Evolutionary conservation across 2,329 filamentous ascomycete species (phyloP), one percentile per base, ranked within the genome.

Genomic region (Whalleya microplaca): DNA sequence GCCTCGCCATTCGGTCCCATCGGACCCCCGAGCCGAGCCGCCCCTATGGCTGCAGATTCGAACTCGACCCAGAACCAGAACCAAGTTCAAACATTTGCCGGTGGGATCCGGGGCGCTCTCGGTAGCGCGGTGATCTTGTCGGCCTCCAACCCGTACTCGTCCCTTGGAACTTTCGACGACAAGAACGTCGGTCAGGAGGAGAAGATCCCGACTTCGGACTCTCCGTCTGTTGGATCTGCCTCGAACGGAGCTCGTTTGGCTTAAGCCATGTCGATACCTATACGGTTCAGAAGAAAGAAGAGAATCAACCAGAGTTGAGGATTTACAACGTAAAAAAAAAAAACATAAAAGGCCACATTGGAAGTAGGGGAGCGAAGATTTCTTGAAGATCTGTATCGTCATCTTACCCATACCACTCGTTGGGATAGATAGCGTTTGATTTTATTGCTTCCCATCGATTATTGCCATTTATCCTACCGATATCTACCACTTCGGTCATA

Each of bases 1-100:
- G 62, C 64, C 10, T 71, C 69, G 3, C 69, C 67, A 6, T 72
- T 69, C 51, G 70, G 70, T 3, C 70, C 70, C 51, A 72, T 72
- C 41, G 70, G 64, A 2, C 70, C 69, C 14, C 69, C 69, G 16
- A 42, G 48, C 18, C 66, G 68, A 16, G 47, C 48, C 23, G 47
- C 48, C 23, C 45, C 51, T 2, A 32, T 41, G n/a, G 19, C 42
- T 7, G 45, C 49, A 4, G 45, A 51, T 23, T 43, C 21, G 9
- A n/a, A 18, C 18, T 27, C 37, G 45, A 20, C 14, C 50, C 29
- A 29, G 10, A 6, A 1, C 48, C 20, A 20, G 7, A 32, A 41
- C 29, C 48, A 58, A 41, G 21, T 16, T 16, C 7, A 19, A 14
- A n/a, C n/a, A n/a, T n/a, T n/a, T n/a, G 27, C 21, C 14, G 9